Evolutionary conservation across 768 basidiomycete genomes (phyloP), one percentile per base, ranked within the genome.

Genomic region (Mycena albidolilacea): DNA sequence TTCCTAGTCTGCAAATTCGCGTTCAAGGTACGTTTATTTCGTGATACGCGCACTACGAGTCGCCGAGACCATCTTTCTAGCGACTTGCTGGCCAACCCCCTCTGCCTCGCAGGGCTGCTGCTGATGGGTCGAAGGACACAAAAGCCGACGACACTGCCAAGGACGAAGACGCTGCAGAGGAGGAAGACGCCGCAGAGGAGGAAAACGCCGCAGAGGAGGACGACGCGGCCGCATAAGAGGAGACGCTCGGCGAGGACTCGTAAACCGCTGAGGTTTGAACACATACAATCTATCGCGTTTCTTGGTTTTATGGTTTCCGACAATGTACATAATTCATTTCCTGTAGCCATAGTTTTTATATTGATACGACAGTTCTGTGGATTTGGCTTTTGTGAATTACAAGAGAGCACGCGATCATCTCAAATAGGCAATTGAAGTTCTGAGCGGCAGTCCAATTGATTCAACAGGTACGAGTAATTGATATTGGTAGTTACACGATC

Each of bases 1-100:
- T 92, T 88, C 79, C 84, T 91, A 44, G 95, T 98, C 35, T 97
- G 96, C 84, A 94, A 95, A 80, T 97, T 89, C 77, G 90, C 92
- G 0, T 94, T 98, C 80, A 91, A 93, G 83, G 95, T 95, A 64
- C 70, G 86, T 77, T 2, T 10, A 38, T 58, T 46, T 19, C 12
- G 35, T 30, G 17, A 17, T 70, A 30, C 65, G 21, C 41, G 19
- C 4, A 21, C 43, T n/a, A 39, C 30, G 14, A n/a, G 5, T 50
- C 11, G 44, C 30, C 35, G 46, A 46, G 4, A 41, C 3, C 39
- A n/a, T 21, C 17, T 39, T 54, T 63, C 37, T 69, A 92, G 91
- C 88, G 91, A 44, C 76, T 93, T 23, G 83, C 86, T 14, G 85
- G 83, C 30, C 92, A 93, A 77, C 85, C 89, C 23, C 85, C 89